These are phyloP conservation scores for Reutealis trisperma DNA, from an alignment of 345 rosid species.

Conservation along the genomic window DNA sequence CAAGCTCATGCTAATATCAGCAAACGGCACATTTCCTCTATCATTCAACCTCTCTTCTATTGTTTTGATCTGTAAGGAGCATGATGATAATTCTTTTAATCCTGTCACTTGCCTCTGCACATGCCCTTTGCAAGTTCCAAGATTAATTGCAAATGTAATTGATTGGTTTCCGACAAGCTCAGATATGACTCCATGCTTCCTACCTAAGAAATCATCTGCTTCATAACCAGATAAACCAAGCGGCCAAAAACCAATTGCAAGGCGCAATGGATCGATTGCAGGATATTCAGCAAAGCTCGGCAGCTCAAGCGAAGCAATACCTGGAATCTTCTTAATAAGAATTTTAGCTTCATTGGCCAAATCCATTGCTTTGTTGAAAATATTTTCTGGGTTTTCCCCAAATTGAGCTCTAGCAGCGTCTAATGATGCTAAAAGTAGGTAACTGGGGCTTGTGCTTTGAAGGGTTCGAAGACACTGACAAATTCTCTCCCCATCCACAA, in stretches of 20 bases:
- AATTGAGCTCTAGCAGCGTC: conserved; percentile 69
- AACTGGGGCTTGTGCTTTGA: conserved; percentile 58
- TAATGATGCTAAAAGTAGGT: conserved; percentile 55
- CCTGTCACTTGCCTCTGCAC: conserved; percentile 45
- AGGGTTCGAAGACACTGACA: conserved; percentile 54
- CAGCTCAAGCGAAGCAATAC: conserved; percentile 37
- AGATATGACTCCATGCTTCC: conserved; percentile 39
- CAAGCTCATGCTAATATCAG: conserved; percentile 33
- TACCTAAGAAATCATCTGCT: conserved; percentile 28
- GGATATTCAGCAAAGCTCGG: conserved; percentile 32
- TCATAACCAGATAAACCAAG: conserved; percentile 28
- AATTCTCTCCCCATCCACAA: conserved; percentile 47
- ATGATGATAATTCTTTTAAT: conserved; percentile 35
- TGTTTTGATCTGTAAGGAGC: conserved; percentile 7
- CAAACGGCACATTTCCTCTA: conserved; percentile 35
- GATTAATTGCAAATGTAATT: conserved; percentile 48
- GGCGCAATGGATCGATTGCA: conserved; percentile 52
- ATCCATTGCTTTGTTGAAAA: conserved; percentile 40
- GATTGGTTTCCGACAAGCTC: conserved; percentile 51
- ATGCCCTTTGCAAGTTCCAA: conserved; percentile 53
- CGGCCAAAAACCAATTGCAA: conserved; percentile 40
- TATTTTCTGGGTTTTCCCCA: conserved; percentile 39
- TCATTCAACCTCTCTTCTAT: conserved; percentile 6
- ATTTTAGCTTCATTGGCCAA: conserved; percentile 39
- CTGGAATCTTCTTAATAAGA: conserved; percentile 33